Percentiles rank a stretch among this genome's conserved stretches.
Evolutionary conservation across 2,329 filamentous ascomycete genomes (phyloP).

Genomic region (Aspergillus felis): DNA sequence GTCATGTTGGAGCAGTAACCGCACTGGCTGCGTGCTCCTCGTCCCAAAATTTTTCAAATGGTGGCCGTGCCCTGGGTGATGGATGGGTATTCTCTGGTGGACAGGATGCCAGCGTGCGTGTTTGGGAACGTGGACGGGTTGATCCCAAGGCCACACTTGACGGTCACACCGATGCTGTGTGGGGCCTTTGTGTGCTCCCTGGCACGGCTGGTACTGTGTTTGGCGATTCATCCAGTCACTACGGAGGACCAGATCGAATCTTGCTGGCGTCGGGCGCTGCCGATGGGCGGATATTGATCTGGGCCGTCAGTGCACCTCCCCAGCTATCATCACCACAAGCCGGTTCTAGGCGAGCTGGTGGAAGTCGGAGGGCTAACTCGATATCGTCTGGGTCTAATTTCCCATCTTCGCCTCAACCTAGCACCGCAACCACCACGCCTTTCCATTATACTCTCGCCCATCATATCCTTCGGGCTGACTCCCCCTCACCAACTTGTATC

Average conservation of each 20-base stretch:
- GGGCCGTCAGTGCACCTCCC: constrained; percentile 89
- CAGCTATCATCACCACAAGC: constrained; percentile 78
- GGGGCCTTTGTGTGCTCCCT: constrained; percentile 89
- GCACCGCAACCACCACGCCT: constrained; percentile 74
- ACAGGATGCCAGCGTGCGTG: constrained; percentile 85
- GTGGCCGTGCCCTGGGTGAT: constrained; percentile 81
- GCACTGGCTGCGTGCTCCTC: constrained; percentile 83
- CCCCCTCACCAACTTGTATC: constrained; percentile 81
- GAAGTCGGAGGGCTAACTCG: constrained; percentile 81
- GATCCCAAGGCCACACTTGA: constrained; percentile 94
- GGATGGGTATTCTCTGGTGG: constrained; percentile 99
- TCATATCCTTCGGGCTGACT: constrained; percentile 69
- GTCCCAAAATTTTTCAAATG: constrained; percentile 82
- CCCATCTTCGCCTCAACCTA: constrained; percentile 84
- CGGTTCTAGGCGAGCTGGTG: constrained; percentile 65
- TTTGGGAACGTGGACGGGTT: constrained; percentile 92
- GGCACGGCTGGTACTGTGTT: constrained; percentile 77
- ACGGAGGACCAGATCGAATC: constrained; percentile 79
- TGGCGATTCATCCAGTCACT: constrained; percentile 64
- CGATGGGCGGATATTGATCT: constrained; percentile 87
- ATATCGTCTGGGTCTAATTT: constrained; percentile 93
- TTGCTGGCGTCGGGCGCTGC: constrained; percentile 87
- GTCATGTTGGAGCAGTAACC: constrained; percentile 86
- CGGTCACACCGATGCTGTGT: constrained; percentile 92
- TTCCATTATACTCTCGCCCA: constrained; percentile 88